Percentiles rank a stretch among this genome's conserved stretches.
Evolutionary conservation across 768 basidiomycete species (phyloP).

Genomic region (Scleroderma bovista): DNA sequence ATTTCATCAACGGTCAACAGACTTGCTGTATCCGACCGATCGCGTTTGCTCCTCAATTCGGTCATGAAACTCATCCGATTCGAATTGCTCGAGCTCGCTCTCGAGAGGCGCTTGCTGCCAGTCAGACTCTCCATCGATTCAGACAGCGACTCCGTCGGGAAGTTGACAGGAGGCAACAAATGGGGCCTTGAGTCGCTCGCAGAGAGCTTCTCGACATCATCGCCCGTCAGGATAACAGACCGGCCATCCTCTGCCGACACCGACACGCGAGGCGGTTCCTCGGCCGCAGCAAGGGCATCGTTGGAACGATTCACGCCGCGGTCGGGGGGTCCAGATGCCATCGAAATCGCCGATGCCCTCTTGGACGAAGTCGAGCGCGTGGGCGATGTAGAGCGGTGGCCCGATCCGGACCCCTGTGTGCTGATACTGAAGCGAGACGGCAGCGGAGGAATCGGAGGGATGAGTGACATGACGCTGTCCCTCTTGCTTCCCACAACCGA

Average conservation of each 20-base stretch:
- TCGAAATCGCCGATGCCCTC: constrained; percentile 31
- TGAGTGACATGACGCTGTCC: constrained; percentile 40
- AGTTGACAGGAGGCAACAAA: constrained; percentile 71
- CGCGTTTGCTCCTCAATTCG: constrained; percentile 75
- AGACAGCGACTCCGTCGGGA: constrained; percentile 73
- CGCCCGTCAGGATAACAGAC: constrained; percentile 54
- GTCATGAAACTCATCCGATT: constrained; percentile 78
- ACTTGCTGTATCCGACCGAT: constrained; percentile 84
- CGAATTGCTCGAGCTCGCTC: constrained; percentile 42
- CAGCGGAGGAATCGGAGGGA: constrained; percentile 36
- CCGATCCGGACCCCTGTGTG: constrained; percentile 24
- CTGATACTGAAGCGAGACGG: constrained; percentile 36
- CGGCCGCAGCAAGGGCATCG: constrained; percentile 22
- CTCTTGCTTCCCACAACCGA: constrained; percentile 45
- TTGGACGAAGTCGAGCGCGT: constrained; percentile 46
- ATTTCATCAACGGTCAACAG: constrained; percentile 97
- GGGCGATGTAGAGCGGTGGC: constrained; percentile 35
- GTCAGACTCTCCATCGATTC: constrained; percentile 67
- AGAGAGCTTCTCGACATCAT: constrained; percentile 34
- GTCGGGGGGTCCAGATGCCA: constrained; percentile 31
- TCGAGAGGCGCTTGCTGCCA: constrained; percentile 32
- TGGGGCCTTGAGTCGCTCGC: constrained; percentile 39
- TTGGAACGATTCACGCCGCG: constrained; percentile 22
- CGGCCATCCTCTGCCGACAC: constrained; percentile 70
- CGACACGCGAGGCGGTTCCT: constrained; percentile 67